Conservation (phyloP, 345 rosid species). For the Lumnitzera littorea region DNA sequence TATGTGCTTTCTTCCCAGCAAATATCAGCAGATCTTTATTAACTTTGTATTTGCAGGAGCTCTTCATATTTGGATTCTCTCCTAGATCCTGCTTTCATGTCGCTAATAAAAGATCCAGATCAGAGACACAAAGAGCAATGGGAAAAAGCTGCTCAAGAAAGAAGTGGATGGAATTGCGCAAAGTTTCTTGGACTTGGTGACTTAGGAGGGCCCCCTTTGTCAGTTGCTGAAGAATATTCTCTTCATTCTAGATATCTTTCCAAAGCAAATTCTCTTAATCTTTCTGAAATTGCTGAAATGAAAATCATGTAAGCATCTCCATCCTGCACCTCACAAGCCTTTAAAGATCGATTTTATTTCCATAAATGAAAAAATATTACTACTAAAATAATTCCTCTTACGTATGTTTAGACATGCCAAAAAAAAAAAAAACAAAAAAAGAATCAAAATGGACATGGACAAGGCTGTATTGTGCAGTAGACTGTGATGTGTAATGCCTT, state of each 20-base stretch:
- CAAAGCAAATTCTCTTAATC: slow-evolving; percentile 90
- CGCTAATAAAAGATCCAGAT: slow-evolving; percentile 93
- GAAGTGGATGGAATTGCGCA: slow-evolving; percentile 74
- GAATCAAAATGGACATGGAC: too few species aligned
- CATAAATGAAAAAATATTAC: too few species aligned
- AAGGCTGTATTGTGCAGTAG: too few species aligned
- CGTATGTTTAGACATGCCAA: too few species aligned
- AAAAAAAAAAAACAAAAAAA: too few species aligned
- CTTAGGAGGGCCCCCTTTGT: slow-evolving; percentile 69
- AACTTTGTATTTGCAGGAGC: slow-evolving; percentile 46
- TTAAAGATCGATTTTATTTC: too few species aligned
- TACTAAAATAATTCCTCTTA: too few species aligned
- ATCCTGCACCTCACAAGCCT: too few species aligned
- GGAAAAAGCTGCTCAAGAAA: slow-evolving; percentile 89
- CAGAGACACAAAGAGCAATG: slow-evolving; percentile 87
- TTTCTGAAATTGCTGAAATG: slow-evolving; percentile 96
- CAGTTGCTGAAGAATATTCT: slow-evolving; percentile 90
- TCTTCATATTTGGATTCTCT: slow-evolving; percentile 74
- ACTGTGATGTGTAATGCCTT: too few species aligned
- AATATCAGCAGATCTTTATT: too few species aligned
- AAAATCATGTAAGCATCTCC: slow-evolving; percentile 74
- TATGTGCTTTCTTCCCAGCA: too few species aligned
- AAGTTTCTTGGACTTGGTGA: slow-evolving; percentile 91
- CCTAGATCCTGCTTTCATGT: slow-evolving; percentile 98
- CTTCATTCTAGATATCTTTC: slow-evolving; percentile 94